These are phyloP conservation scores for Pichia sp. DNA, from an alignment of 1,139 yeast species.

Conservation along the genomic window DNA sequence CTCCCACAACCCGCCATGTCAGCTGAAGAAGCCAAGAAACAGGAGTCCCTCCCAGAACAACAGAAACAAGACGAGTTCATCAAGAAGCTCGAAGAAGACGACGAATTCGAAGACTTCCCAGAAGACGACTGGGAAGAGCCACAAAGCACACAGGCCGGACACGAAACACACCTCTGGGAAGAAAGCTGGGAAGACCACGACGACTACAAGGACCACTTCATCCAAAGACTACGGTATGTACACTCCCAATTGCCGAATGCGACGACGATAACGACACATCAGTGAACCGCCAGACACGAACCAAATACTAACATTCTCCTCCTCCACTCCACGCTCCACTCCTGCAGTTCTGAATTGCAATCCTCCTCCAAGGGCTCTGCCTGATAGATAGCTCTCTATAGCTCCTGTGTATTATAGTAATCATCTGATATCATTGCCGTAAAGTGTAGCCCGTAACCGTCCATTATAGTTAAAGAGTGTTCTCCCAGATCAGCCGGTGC, in stretches of 20 bases:
- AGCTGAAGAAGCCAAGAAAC: not conserved
- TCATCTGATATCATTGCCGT: too few species aligned
- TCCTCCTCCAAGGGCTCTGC: conserved; percentile 1
- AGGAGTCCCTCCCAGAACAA: conserved; percentile 7
- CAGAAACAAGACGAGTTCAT: conserved; percentile 36
- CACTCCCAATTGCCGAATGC: not conserved
- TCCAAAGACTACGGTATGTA: conserved; percentile 59
- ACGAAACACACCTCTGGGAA: conserved; percentile 72
- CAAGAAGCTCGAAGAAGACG: conserved; percentile 83
- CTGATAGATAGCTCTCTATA: not conserved
- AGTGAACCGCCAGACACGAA: too few species aligned
- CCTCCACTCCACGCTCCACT: not conserved
- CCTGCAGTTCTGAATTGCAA: conserved; percentile 6
- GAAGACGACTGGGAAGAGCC: conserved; percentile 66
- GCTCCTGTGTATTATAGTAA: too few species aligned
- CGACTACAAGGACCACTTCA: conserved; percentile 74
- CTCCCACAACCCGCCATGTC: not conserved
- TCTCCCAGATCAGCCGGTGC: too few species aligned
- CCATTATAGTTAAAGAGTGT: too few species aligned
- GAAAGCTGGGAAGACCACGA: conserved; percentile 97
- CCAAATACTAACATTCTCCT: conserved; percentile 15
- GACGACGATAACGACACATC: too few species aligned
- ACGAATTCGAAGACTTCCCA: conserved; percentile 94
- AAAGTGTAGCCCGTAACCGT: too few species aligned
- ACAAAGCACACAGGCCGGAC: conserved; percentile 41